These are phyloP conservation scores for Penicillium cosmopolitanum DNA, from an alignment of 495 filamentous ascomycete species.

Conservation along the genomic window DNA sequence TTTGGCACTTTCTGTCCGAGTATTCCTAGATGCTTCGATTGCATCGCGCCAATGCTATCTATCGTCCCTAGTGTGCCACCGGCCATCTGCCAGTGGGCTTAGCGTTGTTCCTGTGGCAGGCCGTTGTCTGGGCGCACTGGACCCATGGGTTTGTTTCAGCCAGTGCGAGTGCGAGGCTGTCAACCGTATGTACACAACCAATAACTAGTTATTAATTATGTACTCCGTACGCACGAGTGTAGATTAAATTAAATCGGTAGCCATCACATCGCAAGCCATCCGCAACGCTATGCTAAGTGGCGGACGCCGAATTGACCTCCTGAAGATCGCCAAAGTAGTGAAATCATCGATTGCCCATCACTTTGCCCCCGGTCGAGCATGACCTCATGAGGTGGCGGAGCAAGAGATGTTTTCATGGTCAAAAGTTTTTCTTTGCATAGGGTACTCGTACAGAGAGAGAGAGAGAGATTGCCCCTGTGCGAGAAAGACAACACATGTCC, in stretches of 20 bases:
- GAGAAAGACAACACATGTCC: background rate
- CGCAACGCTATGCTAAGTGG: background rate
- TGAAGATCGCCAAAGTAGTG: constrained; percentile 12
- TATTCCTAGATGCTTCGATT: no score
- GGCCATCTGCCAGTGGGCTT: no score
- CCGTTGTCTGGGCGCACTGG: constrained; percentile 2
- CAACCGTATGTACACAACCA: background rate
- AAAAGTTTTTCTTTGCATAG: background rate
- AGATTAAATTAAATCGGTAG: background rate
- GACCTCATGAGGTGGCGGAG: constrained; percentile 19
- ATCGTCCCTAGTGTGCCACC: background rate
- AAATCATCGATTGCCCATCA: constrained; percentile 13
- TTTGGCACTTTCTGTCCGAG: no score
- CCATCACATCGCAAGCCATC: no score
- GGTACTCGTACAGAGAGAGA: background rate
- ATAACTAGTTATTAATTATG: background rate
- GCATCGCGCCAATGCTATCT: background rate
- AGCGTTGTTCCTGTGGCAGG: constrained; percentile 1
- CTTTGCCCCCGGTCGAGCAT: constrained; percentile 3
- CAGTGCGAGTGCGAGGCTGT: background rate
- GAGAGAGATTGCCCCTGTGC: background rate
- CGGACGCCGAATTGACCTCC: background rate
- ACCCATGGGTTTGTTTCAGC: background rate
- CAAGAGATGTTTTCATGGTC: constrained; percentile 5
- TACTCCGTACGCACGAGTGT: background rate